These are phyloP conservation scores for Trichoderma oligosporum DNA, from an alignment of 2,329 filamentous ascomycete species.

Conservation along the genomic window DNA sequence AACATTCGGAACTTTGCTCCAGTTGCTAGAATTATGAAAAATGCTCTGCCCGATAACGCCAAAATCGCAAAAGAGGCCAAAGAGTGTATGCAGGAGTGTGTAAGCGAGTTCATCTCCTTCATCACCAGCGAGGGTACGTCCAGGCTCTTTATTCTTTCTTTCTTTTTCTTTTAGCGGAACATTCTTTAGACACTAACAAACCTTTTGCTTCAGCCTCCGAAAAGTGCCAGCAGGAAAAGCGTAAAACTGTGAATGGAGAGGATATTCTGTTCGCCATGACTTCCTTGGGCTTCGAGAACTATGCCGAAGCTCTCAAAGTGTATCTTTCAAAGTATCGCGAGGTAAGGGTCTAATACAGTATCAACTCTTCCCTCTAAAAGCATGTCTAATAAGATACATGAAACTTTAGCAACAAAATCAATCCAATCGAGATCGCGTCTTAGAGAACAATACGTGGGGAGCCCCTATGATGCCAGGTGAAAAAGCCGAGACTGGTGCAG, in stretches of 20 bases:
- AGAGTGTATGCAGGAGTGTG: conserved; percentile 99
- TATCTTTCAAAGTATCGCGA: conserved; percentile 97
- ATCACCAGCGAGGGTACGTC: conserved; percentile 93
- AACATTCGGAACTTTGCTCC: conserved; percentile 89
- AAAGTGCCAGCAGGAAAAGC: conserved; percentile 98
- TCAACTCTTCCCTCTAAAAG: neutral
- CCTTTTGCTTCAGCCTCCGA: conserved; percentile 68
- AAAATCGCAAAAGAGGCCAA: conserved; percentile 99
- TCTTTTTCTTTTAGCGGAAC: neutral
- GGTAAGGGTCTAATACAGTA: conserved; percentile 55
- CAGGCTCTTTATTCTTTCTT: neutral
- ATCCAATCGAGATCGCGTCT: conserved; percentile 38
- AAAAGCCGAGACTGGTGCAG: conserved; percentile 31
- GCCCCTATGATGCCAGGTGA: conserved; percentile 33
- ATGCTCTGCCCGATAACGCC: conserved; percentile 92
- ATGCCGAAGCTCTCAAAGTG: conserved; percentile 95
- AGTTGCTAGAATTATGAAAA: conserved; percentile 99
- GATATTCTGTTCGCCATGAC: conserved; percentile 99
- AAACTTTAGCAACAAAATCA: conserved; percentile 41
- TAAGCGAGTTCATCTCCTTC: conserved; percentile 99
- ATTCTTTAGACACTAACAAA: neutral
- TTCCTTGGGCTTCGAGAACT: conserved; percentile 97
- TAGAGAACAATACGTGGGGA: conserved; percentile 35
- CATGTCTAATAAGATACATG: neutral
- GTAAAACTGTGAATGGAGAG: conserved; percentile 98